A percentile compares a stretch with the other conserved stretches of the same genome.
phyloP scores from a whole-genome alignment of 495 filamentous ascomycete species.

The Eremomyces bilateralis region DNA sequence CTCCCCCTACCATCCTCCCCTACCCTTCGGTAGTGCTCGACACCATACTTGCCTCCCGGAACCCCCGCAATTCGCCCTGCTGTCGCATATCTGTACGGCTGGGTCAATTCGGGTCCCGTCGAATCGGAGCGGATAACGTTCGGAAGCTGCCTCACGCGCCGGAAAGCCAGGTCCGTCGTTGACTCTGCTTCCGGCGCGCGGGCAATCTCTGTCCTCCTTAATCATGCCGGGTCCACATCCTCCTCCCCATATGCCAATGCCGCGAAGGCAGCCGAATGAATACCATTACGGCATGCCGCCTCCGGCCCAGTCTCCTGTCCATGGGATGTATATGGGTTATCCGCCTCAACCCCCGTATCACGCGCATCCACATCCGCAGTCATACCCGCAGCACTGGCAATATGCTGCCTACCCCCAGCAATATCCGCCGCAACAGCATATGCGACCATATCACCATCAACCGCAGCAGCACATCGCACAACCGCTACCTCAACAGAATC shows the following conservation, averaged over 20 bases:
- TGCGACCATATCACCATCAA: slow-evolving; percentile 10
- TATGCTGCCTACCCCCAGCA: slow-evolving; percentile 11
- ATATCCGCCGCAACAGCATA: slow-evolving; percentile 9
- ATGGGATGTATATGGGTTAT: slow-evolving; percentile 16
- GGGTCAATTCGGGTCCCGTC: too few species aligned
- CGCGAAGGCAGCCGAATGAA: slow-evolving; percentile 15
- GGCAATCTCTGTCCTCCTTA: slow-evolving; percentile 2
- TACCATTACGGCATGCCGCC: slow-evolving; percentile 16
- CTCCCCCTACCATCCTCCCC: too few species aligned
- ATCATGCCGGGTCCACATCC: slow-evolving; percentile 14
- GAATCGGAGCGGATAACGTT: too few species aligned
- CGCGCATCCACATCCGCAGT: slow-evolving; percentile 12
- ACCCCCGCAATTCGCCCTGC: too few species aligned
- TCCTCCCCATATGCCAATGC: slow-evolving; percentile 13
- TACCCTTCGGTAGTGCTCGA: too few species aligned
- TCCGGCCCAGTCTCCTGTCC: slow-evolving; percentile 16
- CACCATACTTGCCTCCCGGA: too few species aligned
- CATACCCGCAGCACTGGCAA: slow-evolving; percentile 13
- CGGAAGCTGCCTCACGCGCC: too few species aligned
- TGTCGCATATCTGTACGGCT: too few species aligned
- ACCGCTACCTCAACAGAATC: slow-evolving; percentile 9
- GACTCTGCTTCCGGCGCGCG: slow-evolving; percentile 6
- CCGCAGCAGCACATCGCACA: slow-evolving; percentile 8
- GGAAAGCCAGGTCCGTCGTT: background rate
- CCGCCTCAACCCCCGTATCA: slow-evolving; percentile 15